Base-by-base conservation (phyloP, 768 basidiomycete genomes). In the Xerocomellus intermedius region DNA sequence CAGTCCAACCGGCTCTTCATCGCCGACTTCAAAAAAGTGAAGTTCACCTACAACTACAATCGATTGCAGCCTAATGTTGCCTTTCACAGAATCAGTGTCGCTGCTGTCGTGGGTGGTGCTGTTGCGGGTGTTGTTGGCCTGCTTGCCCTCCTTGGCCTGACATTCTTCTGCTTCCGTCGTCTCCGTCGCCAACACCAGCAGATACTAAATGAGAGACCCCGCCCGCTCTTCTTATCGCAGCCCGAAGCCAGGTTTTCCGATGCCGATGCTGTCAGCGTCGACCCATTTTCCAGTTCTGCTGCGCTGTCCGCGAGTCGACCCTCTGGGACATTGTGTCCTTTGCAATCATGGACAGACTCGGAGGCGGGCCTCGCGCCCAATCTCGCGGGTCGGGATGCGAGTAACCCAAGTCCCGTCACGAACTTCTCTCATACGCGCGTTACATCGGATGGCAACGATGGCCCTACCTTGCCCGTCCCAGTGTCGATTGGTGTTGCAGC, bases 71-170 rank as follows among this genome's bases (percentile, higher is more conserved):
- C 39, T 50, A 46, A 64, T 22, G 9, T 32, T 33, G 1, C n/a
- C n/a, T n/a, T 38, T 14, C 19, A 21, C 13, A 69, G 67, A 16
- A 37, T 14, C 14, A 54, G 56, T 16, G 17, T 64, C n/a, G 58
- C 48, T 38, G 47, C 48, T 36, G 8, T 66, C 9, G 62, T 38
- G 19, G 66, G 66, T 0, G 59, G 60, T 37, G 55, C 28, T 3
- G 53, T 30, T 19, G 67, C 59, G 17, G 66, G 67, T n/a, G 57
- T 14, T 32, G 17, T 50, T 14, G 60, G 57, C 28, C 33, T 68
- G 16, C 38, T 67, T 1, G 60, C 38, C 13, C 51, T 66, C 2
- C 22, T 59, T 51, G 57, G 12, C 8, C 39, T 66, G n/a, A 48
- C 28, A 4, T 26, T 57, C 1, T 52, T 54, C 24, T 68, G 39